Evolutionary conservation across 1,284 basidiomycete species (phyloP).

Genomic region (Stygiomarasmius scandens): DNA sequence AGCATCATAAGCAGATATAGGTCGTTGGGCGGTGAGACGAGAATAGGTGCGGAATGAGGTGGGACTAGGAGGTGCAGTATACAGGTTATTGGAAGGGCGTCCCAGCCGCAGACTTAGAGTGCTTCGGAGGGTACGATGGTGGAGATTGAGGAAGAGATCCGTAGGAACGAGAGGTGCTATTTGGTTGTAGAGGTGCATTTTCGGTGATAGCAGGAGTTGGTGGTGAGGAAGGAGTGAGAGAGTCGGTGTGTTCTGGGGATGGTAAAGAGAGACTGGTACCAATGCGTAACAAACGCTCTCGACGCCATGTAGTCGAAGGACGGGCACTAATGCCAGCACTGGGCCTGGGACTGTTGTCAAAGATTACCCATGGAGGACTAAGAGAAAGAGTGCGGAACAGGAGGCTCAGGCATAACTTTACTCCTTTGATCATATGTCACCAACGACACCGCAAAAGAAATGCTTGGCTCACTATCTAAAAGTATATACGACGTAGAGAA

Average conservation of each 20-base stretch:
- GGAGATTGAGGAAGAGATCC: conserved; percentile 9
- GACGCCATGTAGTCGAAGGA: conserved; percentile 49
- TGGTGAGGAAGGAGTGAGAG: conserved; percentile 5
- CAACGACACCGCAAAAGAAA: too few species aligned
- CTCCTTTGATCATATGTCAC: too few species aligned
- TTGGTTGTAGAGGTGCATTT: neutral
- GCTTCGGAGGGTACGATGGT: neutral
- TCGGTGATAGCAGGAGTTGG: neutral
- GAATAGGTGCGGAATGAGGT: conserved; percentile 41
- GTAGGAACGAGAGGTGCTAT: conserved; percentile 7
- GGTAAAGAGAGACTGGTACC: conserved; percentile 34
- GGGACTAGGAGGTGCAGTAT: conserved; percentile 26
- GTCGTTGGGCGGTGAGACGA: conserved; percentile 48
- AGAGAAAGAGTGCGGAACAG: too few species aligned
- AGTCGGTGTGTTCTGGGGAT: conserved; percentile 11
- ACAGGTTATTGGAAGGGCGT: conserved; percentile 28
- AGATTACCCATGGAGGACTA: too few species aligned
- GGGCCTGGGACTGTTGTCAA: neutral
- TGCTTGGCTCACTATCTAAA: neutral
- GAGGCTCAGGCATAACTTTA: too few species aligned
- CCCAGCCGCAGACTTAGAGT: conserved; percentile 22
- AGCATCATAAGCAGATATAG: conserved; percentile 76
- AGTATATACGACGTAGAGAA: conserved; percentile 17
- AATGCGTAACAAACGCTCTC: conserved; percentile 53
- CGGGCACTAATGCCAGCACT: conserved; percentile 23